Percentiles rank a stretch among this genome's conserved stretches.
Evolutionary conservation across 129 eudicot genomes (phyloP).

Genomic region (Apium graveolens): DNA sequence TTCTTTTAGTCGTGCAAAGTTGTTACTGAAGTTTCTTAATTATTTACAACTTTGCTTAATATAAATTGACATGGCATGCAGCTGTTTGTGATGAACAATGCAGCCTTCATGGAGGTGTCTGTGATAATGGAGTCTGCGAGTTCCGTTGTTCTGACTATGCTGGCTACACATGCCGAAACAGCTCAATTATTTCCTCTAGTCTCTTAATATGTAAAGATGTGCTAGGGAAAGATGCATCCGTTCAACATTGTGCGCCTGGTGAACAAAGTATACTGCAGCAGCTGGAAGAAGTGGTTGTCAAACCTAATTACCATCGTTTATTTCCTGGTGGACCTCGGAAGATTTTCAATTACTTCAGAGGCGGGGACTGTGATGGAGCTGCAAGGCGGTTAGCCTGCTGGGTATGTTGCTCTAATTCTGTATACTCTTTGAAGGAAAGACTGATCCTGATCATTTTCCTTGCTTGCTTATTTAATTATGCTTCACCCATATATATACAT

Average conservation of each 20-base stretch:
- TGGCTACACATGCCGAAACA: constrained; percentile 81
- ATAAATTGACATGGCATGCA: constrained; percentile 29
- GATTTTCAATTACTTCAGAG: constrained; percentile 60
- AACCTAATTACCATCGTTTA: constrained; percentile 87
- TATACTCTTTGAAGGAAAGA: neutral
- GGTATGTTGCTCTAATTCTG: constrained; percentile 39
- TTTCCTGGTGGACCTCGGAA: constrained; percentile 88
- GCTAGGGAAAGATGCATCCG: constrained; percentile 42
- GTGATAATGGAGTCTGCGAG: constrained; percentile 95
- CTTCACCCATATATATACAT: neutral
- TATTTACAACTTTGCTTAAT: neutral
- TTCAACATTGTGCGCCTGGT: constrained; percentile 94
- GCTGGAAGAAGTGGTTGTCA: constrained; percentile 90
- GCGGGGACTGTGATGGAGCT: constrained; percentile 80
- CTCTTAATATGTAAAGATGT: constrained; percentile 79
- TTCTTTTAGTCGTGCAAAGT: neutral
- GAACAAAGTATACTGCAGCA: constrained; percentile 81
- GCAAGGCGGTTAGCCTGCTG: constrained; percentile 96
- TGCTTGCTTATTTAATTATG: neutral
- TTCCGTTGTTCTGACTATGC: constrained; percentile 97
- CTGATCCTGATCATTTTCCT: neutral
- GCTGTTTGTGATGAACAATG: constrained; percentile 96
- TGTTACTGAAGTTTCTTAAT: neutral
- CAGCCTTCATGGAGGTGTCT: constrained; percentile 98
- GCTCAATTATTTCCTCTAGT: constrained; percentile 63